Conservation (phyloP, 768 basidiomycete genomes). For the Daedaleopsis nitida region DNA sequence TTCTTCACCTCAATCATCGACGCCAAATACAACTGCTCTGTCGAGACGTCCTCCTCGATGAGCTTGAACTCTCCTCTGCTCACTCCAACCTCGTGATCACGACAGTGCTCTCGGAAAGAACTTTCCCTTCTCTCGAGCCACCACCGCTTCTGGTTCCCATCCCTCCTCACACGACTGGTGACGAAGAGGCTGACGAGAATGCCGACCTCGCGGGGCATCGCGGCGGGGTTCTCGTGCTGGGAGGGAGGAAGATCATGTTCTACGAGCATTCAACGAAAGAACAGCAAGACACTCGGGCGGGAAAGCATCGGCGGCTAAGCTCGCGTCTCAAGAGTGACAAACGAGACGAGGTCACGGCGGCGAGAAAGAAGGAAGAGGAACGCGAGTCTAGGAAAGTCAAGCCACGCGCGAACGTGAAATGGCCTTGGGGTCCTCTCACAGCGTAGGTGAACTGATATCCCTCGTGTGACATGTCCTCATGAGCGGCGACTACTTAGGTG, state of each 20-base stretch:
- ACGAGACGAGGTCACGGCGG: slow-evolving; percentile 43
- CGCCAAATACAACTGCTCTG: slow-evolving; percentile 63
- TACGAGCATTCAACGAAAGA: slow-evolving; percentile 57
- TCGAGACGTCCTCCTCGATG: slow-evolving; percentile 52
- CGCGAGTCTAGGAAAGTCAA: slow-evolving; percentile 56
- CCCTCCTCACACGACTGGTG: slow-evolving; percentile 39
- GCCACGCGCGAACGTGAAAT: slow-evolving; percentile 56
- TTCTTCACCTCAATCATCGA: slow-evolving; percentile 67
- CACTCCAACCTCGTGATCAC: slow-evolving; percentile 42
- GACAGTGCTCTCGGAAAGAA: slow-evolving; percentile 52
- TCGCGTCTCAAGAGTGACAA: slow-evolving; percentile 51
- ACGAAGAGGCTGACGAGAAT: slow-evolving; percentile 34
- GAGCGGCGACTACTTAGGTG: slow-evolving; percentile 40
- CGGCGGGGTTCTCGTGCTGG: slow-evolving; percentile 75
- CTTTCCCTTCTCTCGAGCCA: slow-evolving; percentile 36
- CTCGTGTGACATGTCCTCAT: no score
- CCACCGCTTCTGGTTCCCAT: slow-evolving; percentile 30
- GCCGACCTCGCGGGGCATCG: slow-evolving; percentile 32
- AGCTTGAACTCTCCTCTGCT: slow-evolving; percentile 51
- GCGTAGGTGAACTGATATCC: slow-evolving; percentile 48
- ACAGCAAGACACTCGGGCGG: slow-evolving; percentile 52
- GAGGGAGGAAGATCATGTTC: slow-evolving; percentile 64
- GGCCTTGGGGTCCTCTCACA: slow-evolving; percentile 77
- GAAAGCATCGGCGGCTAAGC: slow-evolving; percentile 56
- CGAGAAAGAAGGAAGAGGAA: slow-evolving; percentile 59